phyloP scores from a whole-genome alignment of 257 asterid species.

The Fraxinus quadrangulata region DNA sequence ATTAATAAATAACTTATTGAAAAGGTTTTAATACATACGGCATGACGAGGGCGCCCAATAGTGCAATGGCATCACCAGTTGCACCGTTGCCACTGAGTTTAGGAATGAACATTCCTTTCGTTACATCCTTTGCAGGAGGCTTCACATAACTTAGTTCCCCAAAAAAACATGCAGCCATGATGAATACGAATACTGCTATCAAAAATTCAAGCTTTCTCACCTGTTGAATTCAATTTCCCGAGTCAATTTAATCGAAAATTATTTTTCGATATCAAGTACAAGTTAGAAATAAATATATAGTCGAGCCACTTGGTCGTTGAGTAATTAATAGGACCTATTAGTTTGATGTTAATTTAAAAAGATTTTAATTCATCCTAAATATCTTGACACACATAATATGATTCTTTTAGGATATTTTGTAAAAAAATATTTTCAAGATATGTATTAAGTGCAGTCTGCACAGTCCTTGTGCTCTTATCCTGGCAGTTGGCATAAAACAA shows the following conservation, averaged over 20 bases:
- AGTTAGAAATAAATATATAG: too few species aligned
- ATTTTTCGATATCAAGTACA: neutral
- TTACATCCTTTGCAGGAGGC: conserved; percentile 66
- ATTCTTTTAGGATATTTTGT: too few species aligned
- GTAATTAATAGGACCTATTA: too few species aligned
- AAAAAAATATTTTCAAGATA: too few species aligned
- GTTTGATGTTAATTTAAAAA: too few species aligned
- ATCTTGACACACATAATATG: neutral
- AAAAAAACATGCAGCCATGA: conserved; percentile 89
- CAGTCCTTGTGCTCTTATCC: neutral
- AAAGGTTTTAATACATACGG: conserved; percentile 49
- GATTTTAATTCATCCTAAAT: neutral
- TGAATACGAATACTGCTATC: conserved; percentile 69
- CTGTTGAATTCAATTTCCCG: conserved; percentile 27
- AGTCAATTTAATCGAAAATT: neutral
- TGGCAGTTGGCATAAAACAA: neutral
- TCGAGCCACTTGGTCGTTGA: neutral
- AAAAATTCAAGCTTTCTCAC: conserved; percentile 79
- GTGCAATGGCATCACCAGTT: conserved; percentile 81
- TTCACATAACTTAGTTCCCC: conserved; percentile 80
- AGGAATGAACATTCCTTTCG: conserved; percentile 81
- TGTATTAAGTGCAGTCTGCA: neutral
- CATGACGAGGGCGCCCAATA: conserved; percentile 94
- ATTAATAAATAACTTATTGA: neutral
- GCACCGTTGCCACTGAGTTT: conserved; percentile 76